phyloP scores from a whole-genome alignment of 1,139 yeast genomes.

The Suhomyces coccinellae region DNA sequence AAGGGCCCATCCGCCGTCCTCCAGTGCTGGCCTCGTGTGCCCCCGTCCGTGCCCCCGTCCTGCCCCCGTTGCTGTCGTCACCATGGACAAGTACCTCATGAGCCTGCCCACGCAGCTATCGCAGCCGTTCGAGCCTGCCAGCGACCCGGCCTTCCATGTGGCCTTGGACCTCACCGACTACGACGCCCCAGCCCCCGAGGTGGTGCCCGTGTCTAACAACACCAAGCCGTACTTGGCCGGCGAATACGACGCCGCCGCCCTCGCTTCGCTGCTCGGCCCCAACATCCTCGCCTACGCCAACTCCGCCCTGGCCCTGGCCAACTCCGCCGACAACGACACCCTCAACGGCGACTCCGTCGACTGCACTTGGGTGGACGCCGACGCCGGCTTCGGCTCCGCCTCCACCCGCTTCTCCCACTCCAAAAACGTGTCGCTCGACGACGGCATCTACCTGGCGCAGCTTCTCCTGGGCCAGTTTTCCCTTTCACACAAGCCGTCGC shows the following conservation, averaged over 20 bases:
- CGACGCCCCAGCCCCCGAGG: constrained; percentile 15
- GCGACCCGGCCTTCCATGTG: constrained; percentile 15
- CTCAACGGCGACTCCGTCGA: constrained; percentile 9
- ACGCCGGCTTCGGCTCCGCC: constrained; percentile 7
- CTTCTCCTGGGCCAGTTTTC: constrained; percentile 8
- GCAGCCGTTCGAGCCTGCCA: constrained; percentile 33
- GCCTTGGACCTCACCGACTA: constrained; percentile 14
- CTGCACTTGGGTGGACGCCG: constrained; percentile 3
- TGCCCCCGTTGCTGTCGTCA: neutral
- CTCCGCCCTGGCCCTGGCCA: neutral
- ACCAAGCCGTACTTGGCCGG: constrained; percentile 5
- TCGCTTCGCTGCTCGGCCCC: neutral
- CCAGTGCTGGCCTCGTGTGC: neutral
- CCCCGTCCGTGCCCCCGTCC: neutral
- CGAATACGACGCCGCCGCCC: constrained; percentile 7
- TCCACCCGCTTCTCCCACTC: constrained; percentile 19
- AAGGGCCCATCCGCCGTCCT: neutral
- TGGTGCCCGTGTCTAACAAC: constrained; percentile 28
- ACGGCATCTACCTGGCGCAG: constrained; percentile 19
- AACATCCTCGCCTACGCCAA: constrained; percentile 4
- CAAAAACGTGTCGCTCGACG: constrained; percentile 32
- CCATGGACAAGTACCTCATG: constrained; percentile 47
- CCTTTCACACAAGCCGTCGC: constrained; percentile 10
- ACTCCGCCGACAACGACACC: constrained; percentile 9
- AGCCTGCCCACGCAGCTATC: constrained; percentile 46